phyloP scores from a whole-genome alignment of 768 basidiomycete genomes.

The Trametes cingulata region DNA sequence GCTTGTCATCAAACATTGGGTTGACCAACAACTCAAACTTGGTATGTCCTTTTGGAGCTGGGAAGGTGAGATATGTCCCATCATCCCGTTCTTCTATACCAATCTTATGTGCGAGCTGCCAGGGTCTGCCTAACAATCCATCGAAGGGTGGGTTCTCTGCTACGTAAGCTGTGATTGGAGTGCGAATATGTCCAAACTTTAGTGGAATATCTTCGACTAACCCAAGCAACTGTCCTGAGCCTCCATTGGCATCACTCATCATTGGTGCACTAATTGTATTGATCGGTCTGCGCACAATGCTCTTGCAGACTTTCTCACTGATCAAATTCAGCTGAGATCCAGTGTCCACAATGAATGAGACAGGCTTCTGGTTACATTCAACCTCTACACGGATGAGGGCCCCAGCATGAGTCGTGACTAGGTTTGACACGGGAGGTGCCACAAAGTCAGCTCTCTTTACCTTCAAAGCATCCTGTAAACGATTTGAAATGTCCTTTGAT shows the following conservation, averaged over 20 bases:
- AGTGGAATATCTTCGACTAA: too few relatives aligned
- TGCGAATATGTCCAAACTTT: too few relatives aligned
- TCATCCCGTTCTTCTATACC: conserved; percentile 31
- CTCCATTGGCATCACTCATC: conserved; percentile 20
- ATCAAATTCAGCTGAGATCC: conserved; percentile 17
- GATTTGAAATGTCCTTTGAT: too few relatives aligned
- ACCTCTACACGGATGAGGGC: too few relatives aligned
- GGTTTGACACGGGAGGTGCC: too few relatives aligned
- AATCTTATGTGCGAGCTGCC: conserved; percentile 30
- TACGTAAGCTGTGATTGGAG: too few relatives aligned
- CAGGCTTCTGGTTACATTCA: too few relatives aligned
- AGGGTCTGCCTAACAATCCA: conserved; percentile 30
- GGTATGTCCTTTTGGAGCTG: conserved; percentile 7
- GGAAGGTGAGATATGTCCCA: conserved; percentile 31
- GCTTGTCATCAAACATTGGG: too few relatives aligned
- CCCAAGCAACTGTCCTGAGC: conserved; percentile 1
- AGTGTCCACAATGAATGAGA: conserved; percentile 14
- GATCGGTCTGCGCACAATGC: neutral
- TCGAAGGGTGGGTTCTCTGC: too few relatives aligned
- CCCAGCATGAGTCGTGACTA: too few relatives aligned
- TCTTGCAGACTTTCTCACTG: neutral
- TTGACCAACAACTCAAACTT: conserved; percentile 24
- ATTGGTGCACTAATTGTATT: neutral
- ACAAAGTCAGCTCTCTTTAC: too few relatives aligned
- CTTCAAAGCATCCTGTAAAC: too few relatives aligned